Conservation (phyloP, 1,139 yeast species). For the Suhomyces taliae region DNA sequence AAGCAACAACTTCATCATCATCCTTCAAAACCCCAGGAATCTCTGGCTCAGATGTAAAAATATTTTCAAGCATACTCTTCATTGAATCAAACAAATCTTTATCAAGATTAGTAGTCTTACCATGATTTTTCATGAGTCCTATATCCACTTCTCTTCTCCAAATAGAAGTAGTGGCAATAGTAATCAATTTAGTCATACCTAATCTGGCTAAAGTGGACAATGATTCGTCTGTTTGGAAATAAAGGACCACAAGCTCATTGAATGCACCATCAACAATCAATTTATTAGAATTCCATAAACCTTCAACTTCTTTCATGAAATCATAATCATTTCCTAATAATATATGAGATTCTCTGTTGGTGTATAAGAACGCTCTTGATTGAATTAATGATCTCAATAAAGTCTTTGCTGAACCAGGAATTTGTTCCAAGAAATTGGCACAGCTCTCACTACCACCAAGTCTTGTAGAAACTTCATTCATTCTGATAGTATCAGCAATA, state of each 20-base stretch:
- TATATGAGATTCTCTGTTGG: constrained; percentile 9
- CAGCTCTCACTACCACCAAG: constrained; percentile 37
- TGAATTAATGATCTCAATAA: constrained; percentile 43
- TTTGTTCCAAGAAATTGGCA: constrained; percentile 32
- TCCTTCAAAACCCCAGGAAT: background rate
- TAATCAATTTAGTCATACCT: constrained; percentile 31
- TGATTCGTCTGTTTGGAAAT: constrained; percentile 48
- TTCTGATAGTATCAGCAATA: constrained; percentile 57
- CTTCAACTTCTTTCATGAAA: constrained; percentile 18
- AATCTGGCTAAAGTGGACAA: constrained; percentile 31
- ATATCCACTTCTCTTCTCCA: constrained; percentile 5
- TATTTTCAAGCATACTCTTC: background rate
- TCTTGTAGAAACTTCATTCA: constrained; percentile 57
- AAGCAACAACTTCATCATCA: background rate
- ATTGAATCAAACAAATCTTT: background rate
- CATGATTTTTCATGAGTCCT: background rate
- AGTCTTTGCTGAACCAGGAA: constrained; percentile 34
- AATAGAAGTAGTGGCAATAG: constrained; percentile 24
- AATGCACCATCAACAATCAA: constrained; percentile 31
- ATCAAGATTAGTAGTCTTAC: background rate
- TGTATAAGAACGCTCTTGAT: constrained; percentile 25
- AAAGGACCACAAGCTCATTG: constrained; percentile 39
- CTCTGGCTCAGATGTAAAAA: background rate
- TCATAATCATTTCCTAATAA: constrained; percentile 13
- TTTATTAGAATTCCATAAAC: constrained; percentile 28